Evolutionary conservation across 2,329 filamentous ascomycete species (phyloP), one percentile per base, ranked within the genome.

Genomic region (Phyllosticta citribraziliensis): DNA sequence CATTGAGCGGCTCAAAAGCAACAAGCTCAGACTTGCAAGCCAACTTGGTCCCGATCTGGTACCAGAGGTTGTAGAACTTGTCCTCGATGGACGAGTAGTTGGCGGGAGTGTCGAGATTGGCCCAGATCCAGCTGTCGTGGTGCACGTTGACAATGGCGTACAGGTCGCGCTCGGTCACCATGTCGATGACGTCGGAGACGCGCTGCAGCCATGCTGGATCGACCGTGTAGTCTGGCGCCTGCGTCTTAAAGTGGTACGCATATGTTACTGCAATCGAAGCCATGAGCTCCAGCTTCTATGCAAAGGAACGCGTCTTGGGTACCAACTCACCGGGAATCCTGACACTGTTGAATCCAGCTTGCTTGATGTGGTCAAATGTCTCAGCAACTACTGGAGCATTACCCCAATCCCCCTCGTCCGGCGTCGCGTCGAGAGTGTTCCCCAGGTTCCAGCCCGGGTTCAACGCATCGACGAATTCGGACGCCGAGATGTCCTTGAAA

Each of bases 381-480:
- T 69, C 67, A 2, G 72, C 72, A 5, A 77, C 72, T 0, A 84
- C 81, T 0, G 79, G 76, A 0, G 78, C 74, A 61, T 85, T 85
- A 64, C 82, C 82, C 83, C 82, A 86, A 2, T 78, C 80, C 5
- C 80, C 82, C 67, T 86, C 83, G 56, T 78, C 73, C 5, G 82
- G 78, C 8, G 78, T 70, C 1, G 82, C 81, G 66, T 85, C 84
- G 30, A 85, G 75, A 0, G 82, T 84, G 61, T 85, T 85, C 10
- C 83, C 83, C 9, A 84, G 65, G 64, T 85, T 85, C 83, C 83
- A 85, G 8, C 83, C 82, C 0, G 82, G 73, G 56, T 80, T 80
- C 51, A 84, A 73, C 9, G 73, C 76, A 5, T 74, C 73, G 55
- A 84, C 72, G 57, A 74, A 83, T 2, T 77, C 70, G 0, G 73